These are phyloP conservation scores for Aureobasidium sp. DNA, from an alignment of 2,329 filamentous ascomycete genomes.

Conservation along the genomic window DNA sequence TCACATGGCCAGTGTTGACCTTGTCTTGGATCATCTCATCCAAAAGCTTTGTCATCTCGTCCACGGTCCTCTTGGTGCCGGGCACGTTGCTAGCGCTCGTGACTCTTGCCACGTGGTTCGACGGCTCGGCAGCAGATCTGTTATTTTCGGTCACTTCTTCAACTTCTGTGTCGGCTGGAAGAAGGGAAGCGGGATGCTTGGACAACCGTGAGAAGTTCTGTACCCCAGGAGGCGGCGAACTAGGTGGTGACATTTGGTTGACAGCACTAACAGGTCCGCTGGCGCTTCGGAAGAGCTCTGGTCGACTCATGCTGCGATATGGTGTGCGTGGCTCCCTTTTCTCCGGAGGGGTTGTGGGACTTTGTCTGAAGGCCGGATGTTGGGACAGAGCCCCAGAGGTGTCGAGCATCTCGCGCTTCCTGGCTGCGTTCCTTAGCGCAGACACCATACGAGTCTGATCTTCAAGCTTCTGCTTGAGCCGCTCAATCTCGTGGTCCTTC, in stretches of 20 bases:
- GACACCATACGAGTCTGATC: slow-evolving; percentile 92
- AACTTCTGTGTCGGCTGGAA: not conserved
- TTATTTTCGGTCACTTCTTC: not conserved
- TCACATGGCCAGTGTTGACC: slow-evolving; percentile 66
- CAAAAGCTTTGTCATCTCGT: slow-evolving; percentile 87
- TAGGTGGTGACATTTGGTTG: not conserved
- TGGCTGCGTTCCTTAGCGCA: slow-evolving; percentile 73
- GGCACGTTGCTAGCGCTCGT: not conserved
- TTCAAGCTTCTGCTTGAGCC: slow-evolving; percentile 78
- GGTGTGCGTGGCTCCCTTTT: slow-evolving; percentile 3
- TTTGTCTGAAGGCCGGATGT: slow-evolving; percentile 4
- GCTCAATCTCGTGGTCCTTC: slow-evolving; percentile 86
- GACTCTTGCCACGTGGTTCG: not conserved
- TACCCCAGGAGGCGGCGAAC: slow-evolving; percentile 1
- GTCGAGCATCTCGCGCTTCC: slow-evolving; percentile 64
- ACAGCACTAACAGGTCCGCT: slow-evolving; percentile 12
- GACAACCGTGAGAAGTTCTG: slow-evolving; percentile 16
- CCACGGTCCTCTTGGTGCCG: slow-evolving; percentile 52
- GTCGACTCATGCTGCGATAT: slow-evolving; percentile 22
- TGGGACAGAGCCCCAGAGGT: not conserved
- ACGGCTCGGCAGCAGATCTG: slow-evolving; percentile 21
- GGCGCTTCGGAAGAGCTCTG: slow-evolving; percentile 26
- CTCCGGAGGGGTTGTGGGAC: not conserved
- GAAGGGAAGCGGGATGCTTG: slow-evolving; percentile 2
- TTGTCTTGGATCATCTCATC: slow-evolving; percentile 94